These are phyloP conservation scores for Paraglomus occultum DNA, from an alignment of 192 early-diverging fungal species.

Conservation along the genomic window DNA sequence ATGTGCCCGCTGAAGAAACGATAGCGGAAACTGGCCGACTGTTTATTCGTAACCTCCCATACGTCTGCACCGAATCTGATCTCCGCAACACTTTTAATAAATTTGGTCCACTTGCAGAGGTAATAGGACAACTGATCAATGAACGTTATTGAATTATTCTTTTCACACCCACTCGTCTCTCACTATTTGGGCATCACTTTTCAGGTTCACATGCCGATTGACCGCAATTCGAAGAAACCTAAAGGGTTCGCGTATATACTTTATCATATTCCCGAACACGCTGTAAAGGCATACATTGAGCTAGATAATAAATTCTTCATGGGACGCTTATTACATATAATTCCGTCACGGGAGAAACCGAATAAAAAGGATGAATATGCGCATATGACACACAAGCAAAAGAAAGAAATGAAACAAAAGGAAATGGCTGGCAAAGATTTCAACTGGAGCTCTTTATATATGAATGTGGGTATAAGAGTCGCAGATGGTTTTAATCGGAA, in stretches of 20 bases:
- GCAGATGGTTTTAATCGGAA: not conserved
- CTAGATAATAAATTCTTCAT: conserved; percentile 86
- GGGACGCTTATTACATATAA: conserved; percentile 87
- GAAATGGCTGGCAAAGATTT: conserved; percentile 77
- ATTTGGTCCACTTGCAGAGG: conserved; percentile 89
- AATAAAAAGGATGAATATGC: conserved; percentile 56
- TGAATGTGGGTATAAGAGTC: conserved; percentile 67
- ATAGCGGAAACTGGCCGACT: conserved; percentile 95
- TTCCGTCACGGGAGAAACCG: conserved; percentile 87
- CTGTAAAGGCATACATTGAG: conserved; percentile 79
- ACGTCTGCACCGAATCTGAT: conserved; percentile 86
- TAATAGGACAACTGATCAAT: conserved; percentile 26
- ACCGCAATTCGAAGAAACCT: conserved; percentile 86
- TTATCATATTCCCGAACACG: conserved; percentile 90
- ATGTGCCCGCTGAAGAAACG: conserved; percentile 46
- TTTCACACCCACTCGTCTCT: not conserved
- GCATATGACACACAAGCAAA: conserved; percentile 51
- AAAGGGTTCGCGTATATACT: conserved; percentile 93
- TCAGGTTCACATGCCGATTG: conserved; percentile 89
- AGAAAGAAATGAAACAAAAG: conserved; percentile 81
- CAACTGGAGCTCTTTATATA: conserved; percentile 96
- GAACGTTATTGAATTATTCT: not conserved
- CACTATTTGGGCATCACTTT: not conserved
- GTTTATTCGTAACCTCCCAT: conserved; percentile 92
- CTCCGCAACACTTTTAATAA: conserved; percentile 75